phyloP scores from a whole-genome alignment of 2,329 filamentous ascomycete species.

The Thielaviopsis euricoi region DNA sequence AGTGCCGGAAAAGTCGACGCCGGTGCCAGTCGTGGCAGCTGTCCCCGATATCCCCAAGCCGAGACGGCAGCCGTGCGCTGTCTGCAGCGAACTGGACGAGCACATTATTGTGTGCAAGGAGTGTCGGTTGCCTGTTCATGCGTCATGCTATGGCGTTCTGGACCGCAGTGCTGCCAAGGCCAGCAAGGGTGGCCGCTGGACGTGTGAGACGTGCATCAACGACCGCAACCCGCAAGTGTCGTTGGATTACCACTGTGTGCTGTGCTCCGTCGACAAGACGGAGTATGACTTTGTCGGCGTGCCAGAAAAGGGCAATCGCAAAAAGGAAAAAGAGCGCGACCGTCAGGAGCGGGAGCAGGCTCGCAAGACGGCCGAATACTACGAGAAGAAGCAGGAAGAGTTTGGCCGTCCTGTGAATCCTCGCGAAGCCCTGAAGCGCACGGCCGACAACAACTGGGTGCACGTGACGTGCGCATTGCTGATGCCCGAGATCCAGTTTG shows the following conservation, averaged over 20 bases:
- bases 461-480: constrained; percentile 88
- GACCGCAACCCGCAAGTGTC: constrained; percentile 85
- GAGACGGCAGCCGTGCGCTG: constrained; percentile 63
- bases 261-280: constrained; percentile 72
- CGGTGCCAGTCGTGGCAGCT: background rate
- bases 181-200: constrained; percentile 54
- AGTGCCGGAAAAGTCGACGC: constrained; percentile 29
- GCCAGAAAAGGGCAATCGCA: constrained; percentile 37
- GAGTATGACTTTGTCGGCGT: constrained; percentile 73
- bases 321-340: constrained; percentile 88
- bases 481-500: constrained; percentile 86
- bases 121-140: constrained; percentile 82
- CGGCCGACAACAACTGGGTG: constrained; percentile 95
- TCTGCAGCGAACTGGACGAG: constrained; percentile 65
- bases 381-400: constrained; percentile 67
- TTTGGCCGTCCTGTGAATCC: constrained; percentile 70
- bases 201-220: constrained; percentile 89
- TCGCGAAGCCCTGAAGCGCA: constrained; percentile 81
- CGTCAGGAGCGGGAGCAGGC: constrained; percentile 71
- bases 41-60: constrained; percentile 45
- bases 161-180: constrained; percentile 37
- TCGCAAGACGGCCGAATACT: constrained; percentile 62
- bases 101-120: constrained; percentile 66
- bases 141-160: constrained; percentile 75
- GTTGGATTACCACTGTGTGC: constrained; percentile 84